These are phyloP conservation scores for Aspergillus fumigatus DNA, from an alignment of 2,329 filamentous ascomycete genomes.

Conservation along the genomic window DNA sequence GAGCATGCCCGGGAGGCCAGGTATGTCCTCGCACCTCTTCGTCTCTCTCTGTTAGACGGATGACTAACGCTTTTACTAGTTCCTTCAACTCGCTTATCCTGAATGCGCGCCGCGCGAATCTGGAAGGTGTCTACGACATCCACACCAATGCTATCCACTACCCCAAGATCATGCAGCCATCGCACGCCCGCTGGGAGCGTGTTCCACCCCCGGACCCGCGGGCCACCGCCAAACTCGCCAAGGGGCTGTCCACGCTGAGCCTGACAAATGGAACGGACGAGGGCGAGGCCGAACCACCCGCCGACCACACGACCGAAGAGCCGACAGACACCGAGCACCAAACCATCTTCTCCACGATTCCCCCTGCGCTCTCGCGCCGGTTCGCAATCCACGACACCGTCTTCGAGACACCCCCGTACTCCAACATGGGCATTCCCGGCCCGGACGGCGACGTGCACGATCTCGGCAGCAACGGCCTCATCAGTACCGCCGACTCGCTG, in stretches of 20 bases:
- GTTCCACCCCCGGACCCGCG: slow-evolving; percentile 47
- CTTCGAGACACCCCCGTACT: slow-evolving; percentile 55
- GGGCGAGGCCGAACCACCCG: slow-evolving; percentile 13
- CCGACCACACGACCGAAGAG: slow-evolving; percentile 6
- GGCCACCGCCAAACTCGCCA: slow-evolving; percentile 24
- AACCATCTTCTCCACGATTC: slow-evolving; percentile 51
- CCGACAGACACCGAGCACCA: slow-evolving; percentile 5
- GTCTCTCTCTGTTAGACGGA: neutral
- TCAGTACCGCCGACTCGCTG: slow-evolving; percentile 31
- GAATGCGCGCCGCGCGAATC: slow-evolving; percentile 62
- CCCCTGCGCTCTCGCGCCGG: slow-evolving; percentile 56
- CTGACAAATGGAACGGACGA: slow-evolving; percentile 29
- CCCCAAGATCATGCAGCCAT: slow-evolving; percentile 83
- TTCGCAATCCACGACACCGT: slow-evolving; percentile 60
- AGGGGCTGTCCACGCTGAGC: slow-evolving; percentile 31
- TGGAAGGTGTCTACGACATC: slow-evolving; percentile 80
- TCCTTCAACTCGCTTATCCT: slow-evolving; percentile 77
- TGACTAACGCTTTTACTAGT: slow-evolving; percentile 45
- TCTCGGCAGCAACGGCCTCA: slow-evolving; percentile 40
- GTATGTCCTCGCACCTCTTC: slow-evolving; percentile 46
- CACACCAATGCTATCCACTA: slow-evolving; percentile 92
- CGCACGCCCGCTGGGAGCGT: slow-evolving; percentile 76
- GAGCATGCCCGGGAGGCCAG: slow-evolving; percentile 89
- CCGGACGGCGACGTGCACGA: slow-evolving; percentile 36
- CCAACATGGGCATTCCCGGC: slow-evolving; percentile 57